Base-by-base conservation (phyloP, 768 basidiomycete genomes). In the Amanita molliuscula region DNA sequence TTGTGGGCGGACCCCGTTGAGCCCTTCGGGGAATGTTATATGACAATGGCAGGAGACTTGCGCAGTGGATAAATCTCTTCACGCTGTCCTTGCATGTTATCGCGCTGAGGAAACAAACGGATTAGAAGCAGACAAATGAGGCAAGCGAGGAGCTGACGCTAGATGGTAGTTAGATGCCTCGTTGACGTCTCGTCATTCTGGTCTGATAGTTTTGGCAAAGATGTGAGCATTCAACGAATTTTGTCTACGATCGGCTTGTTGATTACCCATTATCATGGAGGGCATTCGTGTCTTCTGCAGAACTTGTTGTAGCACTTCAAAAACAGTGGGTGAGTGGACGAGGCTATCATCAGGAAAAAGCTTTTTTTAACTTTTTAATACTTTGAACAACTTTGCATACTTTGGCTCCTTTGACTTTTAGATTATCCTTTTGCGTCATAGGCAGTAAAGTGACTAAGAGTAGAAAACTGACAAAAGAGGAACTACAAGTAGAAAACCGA, bases 11-110 rank as follows among this genome's bases (percentile, higher is more conserved):
- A 52, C 51, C 1, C 59, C 62, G 31, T 33, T 62, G 13, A 54
- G 48, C 31, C 64, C 64, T 3, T 49, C 52, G 1, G 48, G 52
- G 57, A 15, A 47, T 55, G 20, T 42, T 65, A 21, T 54, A 54
- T 23, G 58, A 60, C 11, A 61, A 65, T 21, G 57, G 58, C 42
- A 48, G 50, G 21, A 50, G 52, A 38, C 46, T 63, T 13, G 51
- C 53, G 6, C 56, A 59, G 35, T 59, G 61, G 41, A 51, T 65
- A 4, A 52, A 57, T 3, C 47, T 65, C 16, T 45, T 65, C 11
- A 41, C 59, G 4, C 41, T 55, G 11, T 54, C 55, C 5, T 20
- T 47, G 29, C 46, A 47, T 1, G 36, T 47, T 18, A 23, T n/a
- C n/a, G 9, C 33, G 35, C 33, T 47, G 10, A 36, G 21, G 46